Percentiles rank a stretch among this genome's conserved stretches.
These are phyloP conservation scores for Exophiala mesophila DNA, from an alignment of 2,329 filamentous ascomycete genomes.

Conservation along the genomic window DNA sequence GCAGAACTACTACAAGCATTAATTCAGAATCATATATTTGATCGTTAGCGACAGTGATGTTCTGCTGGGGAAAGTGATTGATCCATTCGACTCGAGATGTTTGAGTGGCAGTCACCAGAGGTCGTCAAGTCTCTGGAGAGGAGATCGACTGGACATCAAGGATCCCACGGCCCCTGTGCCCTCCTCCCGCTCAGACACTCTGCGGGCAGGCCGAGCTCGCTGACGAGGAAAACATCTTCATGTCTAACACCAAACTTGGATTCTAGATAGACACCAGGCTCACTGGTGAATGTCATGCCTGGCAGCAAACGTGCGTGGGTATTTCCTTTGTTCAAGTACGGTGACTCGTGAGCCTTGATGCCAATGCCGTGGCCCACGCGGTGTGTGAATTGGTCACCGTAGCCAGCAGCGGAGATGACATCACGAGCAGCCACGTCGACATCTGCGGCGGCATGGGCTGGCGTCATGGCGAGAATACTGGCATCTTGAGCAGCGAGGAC, in stretches of 20 bases:
- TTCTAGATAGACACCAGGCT: constrained; percentile 59
- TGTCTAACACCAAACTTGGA: constrained; percentile 58
- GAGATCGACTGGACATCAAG: too few relatives aligned
- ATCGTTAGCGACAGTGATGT: too few relatives aligned
- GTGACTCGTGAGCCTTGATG: constrained; percentile 62
- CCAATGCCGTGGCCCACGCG: constrained; percentile 61
- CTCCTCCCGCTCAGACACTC: constrained; percentile 52
- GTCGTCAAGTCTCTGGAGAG: too few relatives aligned
- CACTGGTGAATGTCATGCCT: constrained; percentile 61
- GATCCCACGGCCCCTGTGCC: constrained; percentile 51
- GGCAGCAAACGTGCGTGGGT: constrained; percentile 41
- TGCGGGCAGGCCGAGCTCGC: constrained; percentile 48
- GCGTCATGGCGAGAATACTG: constrained; percentile 47
- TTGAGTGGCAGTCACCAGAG: too few relatives aligned
- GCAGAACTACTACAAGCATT: too few relatives aligned
- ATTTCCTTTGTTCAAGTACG: constrained; percentile 62
- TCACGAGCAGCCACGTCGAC: constrained; percentile 58
- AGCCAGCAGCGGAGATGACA: constrained; percentile 55
- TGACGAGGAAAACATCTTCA: constrained; percentile 57
- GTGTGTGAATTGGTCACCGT: constrained; percentile 57
- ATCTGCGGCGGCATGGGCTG: constrained; percentile 52
- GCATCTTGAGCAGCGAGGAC: constrained; percentile 59
- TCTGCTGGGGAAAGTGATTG: too few relatives aligned
- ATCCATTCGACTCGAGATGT: too few relatives aligned
- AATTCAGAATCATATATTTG: too few relatives aligned